Percentiles rank a stretch among this genome's conserved stretches.
phyloP scores from a whole-genome alignment of 345 rosid genomes.

The Citrus maxima region DNA sequence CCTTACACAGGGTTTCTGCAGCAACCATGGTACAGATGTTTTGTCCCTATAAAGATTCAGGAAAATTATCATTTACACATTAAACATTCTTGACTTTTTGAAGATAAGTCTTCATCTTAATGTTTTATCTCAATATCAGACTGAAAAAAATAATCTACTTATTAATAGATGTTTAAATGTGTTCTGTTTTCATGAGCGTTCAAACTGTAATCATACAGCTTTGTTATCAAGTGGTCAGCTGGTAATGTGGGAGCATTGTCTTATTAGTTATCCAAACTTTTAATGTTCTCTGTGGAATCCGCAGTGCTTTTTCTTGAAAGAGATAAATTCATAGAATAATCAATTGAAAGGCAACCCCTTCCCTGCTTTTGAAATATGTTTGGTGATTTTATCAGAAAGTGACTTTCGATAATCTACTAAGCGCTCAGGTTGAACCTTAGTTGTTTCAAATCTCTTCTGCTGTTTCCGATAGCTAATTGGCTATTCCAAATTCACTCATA shows the following conservation, averaged over 20 bases:
- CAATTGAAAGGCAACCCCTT: neutral
- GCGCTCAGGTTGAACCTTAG: neutral
- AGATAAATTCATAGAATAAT: neutral
- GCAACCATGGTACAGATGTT: conserved; percentile 75
- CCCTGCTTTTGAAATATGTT: neutral
- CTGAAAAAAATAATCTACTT: neutral
- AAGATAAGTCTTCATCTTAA: neutral
- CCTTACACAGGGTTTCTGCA: conserved; percentile 85
- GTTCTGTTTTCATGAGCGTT: neutral
- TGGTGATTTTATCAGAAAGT: neutral
- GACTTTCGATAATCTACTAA: neutral
- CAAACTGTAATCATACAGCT: neutral
- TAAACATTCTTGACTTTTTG: no score
- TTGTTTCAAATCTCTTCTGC: neutral
- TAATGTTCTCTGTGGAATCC: neutral
- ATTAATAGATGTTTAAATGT: neutral
- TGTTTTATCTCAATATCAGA: neutral
- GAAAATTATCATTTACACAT: neutral
- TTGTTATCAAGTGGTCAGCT: neutral
- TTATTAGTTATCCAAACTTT: neutral
- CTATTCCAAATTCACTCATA: neutral
- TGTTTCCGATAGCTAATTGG: neutral
- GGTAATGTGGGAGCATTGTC: neutral
- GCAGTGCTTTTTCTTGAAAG: neutral
- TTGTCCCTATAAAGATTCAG: neutral